Conservation (phyloP, 2,329 filamentous ascomycete species). For the Pseudofabraea citricarpa region DNA sequence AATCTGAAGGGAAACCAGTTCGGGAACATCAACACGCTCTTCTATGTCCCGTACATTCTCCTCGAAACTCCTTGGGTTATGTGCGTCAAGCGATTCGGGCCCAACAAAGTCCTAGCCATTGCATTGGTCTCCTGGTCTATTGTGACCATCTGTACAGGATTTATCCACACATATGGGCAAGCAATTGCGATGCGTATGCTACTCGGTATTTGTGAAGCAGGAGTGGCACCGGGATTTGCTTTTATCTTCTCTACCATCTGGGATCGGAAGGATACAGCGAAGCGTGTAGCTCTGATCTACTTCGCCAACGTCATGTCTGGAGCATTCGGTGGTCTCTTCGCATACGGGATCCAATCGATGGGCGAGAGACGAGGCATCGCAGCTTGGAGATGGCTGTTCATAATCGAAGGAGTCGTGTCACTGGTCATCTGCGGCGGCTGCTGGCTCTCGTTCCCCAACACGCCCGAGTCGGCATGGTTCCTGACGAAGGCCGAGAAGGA, state of each 20-base stretch:
- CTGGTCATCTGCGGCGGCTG: conserved; percentile 19
- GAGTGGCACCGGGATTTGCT: conserved; percentile 22
- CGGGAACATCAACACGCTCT: conserved; percentile 19
- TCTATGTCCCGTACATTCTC: conserved; percentile 12
- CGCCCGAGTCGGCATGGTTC: conserved; percentile 23
- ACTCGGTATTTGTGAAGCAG: conserved; percentile 23
- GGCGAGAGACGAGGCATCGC: conserved; percentile 25
- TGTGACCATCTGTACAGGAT: conserved; percentile 25
- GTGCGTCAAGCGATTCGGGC: conserved; percentile 9
- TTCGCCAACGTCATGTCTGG: conserved; percentile 29
- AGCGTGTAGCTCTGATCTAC: conserved; percentile 24
- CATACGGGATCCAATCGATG: conserved; percentile 40
- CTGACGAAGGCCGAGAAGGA: conserved; percentile 17
- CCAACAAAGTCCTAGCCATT: conserved; percentile 7
- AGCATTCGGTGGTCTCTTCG: conserved; percentile 47
- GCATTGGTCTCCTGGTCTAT: conserved; percentile 17
- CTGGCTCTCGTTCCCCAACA: conserved; percentile 20
- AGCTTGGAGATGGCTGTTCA: conserved; percentile 25
- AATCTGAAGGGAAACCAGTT: conserved; percentile 18
- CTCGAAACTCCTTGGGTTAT: conserved; percentile 21
- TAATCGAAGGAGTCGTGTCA: conserved; percentile 19
- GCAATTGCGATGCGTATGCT: conserved; percentile 25
- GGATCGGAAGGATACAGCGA: conserved; percentile 19
- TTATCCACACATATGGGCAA: conserved; percentile 26
- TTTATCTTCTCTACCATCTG: conserved; percentile 27